Evolutionary conservation across 306 rosid genomes (phyloP).

Genomic region (Citrullus amarus): DNA sequence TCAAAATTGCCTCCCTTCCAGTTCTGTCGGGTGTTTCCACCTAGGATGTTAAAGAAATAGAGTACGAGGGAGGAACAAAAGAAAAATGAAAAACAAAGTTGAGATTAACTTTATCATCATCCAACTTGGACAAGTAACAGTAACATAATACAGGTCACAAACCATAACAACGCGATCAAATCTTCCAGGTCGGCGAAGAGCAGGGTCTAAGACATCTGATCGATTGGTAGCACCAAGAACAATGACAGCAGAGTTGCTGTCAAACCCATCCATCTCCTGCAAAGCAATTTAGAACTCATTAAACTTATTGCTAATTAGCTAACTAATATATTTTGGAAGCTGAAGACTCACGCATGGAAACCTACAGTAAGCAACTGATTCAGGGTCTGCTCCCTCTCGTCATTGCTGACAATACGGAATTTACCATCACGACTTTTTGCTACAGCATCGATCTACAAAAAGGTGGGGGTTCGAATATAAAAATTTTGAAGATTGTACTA

Average conservation of each 20-base stretch:
- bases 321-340: conserved; percentile 9
- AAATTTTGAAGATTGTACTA: conserved; percentile 11
- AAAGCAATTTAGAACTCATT: conserved; percentile 14
- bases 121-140: conserved; percentile 9
- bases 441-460: conserved; percentile 88
- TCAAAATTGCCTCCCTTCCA: conserved; percentile 84
- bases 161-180: conserved; percentile 95
- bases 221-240: conserved; percentile 98
- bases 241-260: conserved; percentile 89
- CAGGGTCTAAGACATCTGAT: conserved; percentile 85
- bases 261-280: conserved; percentile 99
- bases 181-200: conserved; percentile 98
- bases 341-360: conserved; percentile 16
- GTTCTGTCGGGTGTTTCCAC: conserved; percentile 87
- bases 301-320: background rate
- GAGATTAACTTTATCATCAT: conserved; percentile 1
- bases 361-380: conserved; percentile 96
- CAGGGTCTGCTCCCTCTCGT: conserved; percentile 95
- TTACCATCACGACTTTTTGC: conserved; percentile 99
- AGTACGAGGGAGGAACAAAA: background rate
- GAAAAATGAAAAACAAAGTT: background rate
- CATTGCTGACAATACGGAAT: conserved; percentile 89
- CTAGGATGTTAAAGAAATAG: conserved; percentile 20
- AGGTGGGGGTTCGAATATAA: conserved; percentile 8
- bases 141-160: conserved; percentile 21